Base-by-base conservation (phyloP, 2,329 filamentous ascomycete species). In the Zymoseptoria brevis region DNA sequence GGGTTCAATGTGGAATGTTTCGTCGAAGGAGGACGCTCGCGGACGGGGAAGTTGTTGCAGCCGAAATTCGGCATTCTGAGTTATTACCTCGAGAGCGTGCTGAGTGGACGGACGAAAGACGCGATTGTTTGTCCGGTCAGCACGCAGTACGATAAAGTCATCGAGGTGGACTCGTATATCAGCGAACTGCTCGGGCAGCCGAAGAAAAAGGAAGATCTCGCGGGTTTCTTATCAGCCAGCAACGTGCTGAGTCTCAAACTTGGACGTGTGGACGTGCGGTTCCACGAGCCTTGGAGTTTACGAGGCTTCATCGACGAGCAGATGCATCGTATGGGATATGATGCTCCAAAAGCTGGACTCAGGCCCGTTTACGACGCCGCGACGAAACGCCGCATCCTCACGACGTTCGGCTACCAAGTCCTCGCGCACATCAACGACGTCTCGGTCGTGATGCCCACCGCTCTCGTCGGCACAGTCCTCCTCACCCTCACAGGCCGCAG, bases 91-190 rank as follows among this genome's bases (percentile, higher is more conserved):
- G 94, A 99, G 67, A 95, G 90, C 66, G 81, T 99, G 13, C 77
- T 96, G 5, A 95, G 90, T 0, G 91, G 92, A 0, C 83, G 92
- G 6, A 91, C 96, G 0, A 81, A 95, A 53, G 94, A 99, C 73
- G 87, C 90, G 30, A 89, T 96, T 50, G 90, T 99, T 56, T 96
- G 93, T 67, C 94, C 94, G 0, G 94, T 99, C 52, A 95, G 89
- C 73, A 96, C 92, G 0, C 94, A 99, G 72, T 99, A 99, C 71
- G 94, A 99, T 79, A 99, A 97, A 72, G 94, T 99, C 58, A 95
- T 99, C 60, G 94, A 99, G 74, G 96, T 95, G 0, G 91, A 96
- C 64, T 94, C 91, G 4, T 99, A 99, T 70, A 93, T 97, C 51
- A 94, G 87, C 35, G 94, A 99, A 73, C 82, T 99, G 1, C 81